These are phyloP conservation scores for Thinopyrum elongatum DNA, from an alignment of 176 grass and related monocot species.

Conservation along the genomic window DNA sequence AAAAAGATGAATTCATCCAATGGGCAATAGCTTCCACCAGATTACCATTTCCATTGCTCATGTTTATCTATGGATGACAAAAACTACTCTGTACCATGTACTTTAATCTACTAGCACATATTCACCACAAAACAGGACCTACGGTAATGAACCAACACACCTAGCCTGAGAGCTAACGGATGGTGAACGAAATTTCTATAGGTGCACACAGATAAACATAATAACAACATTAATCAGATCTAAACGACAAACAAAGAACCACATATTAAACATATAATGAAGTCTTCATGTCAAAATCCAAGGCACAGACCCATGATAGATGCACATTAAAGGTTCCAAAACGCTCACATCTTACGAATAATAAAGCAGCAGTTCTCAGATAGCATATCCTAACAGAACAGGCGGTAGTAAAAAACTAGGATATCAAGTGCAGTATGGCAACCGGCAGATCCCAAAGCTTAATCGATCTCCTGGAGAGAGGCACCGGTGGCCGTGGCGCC, in stretches of 20 bases:
- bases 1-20: no score
- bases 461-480: conserved; percentile 95
- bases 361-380: conserved; percentile 27
- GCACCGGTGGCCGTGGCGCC: conserved; percentile 39
- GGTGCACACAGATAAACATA: not conserved
- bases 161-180: no score
- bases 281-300: conserved; percentile 32
- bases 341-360: conserved; percentile 24
- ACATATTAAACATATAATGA: conserved; percentile 25
- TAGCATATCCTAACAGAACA: conserved; percentile 21
- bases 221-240: not conserved
- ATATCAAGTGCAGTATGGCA: not conserved
- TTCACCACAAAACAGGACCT: no score
- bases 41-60: no score
- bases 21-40: no score
- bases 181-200: not conserved
- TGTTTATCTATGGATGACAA: not conserved
- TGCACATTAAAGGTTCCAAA: conserved; percentile 36
- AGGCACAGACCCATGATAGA: conserved; percentile 5
- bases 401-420: conserved; percentile 14
- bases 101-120: not conserved
- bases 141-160: not conserved
- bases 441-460: not conserved
- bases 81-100: not conserved
- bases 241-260: not conserved